These are phyloP conservation scores for Suhomyces tanzawaensis DNA, from an alignment of 805 yeast genomes.

Conservation along the genomic window DNA sequence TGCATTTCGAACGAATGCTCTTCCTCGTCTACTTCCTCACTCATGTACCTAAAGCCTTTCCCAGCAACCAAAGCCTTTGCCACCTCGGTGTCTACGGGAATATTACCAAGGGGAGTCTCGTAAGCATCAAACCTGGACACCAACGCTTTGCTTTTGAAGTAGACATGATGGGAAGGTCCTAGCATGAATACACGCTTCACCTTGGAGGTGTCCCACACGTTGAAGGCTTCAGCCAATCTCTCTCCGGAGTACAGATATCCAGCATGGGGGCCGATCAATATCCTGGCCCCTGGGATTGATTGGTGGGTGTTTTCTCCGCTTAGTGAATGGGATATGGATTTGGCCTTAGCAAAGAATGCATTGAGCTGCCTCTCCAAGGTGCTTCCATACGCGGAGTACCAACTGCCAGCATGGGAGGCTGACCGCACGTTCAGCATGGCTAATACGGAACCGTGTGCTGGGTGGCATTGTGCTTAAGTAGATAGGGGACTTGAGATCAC, in stretches of 20 bases:
- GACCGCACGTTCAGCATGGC: too few species aligned
- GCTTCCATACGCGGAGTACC: conserved; percentile 61
- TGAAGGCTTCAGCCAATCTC: conserved; percentile 74
- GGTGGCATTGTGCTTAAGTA: too few species aligned
- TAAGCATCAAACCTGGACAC: conserved; percentile 52
- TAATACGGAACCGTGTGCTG: too few species aligned
- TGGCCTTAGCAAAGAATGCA: conserved; percentile 40
- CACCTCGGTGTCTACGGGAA: conserved; percentile 60
- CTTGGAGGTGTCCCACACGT: conserved; percentile 58
- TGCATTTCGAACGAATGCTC: conserved; percentile 98
- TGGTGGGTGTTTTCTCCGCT: conserved; percentile 45
- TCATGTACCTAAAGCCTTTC: conserved; percentile 55
- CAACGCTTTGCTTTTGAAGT: conserved; percentile 60
- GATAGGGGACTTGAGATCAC: too few species aligned
- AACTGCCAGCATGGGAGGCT: conserved; percentile 88
- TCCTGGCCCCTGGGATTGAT: conserved; percentile 34
- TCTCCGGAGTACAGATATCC: conserved; percentile 83
- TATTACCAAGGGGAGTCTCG: conserved; percentile 80
- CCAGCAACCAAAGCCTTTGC: conserved; percentile 32
- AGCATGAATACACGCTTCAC: conserved; percentile 68
- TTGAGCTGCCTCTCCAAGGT: conserved; percentile 52
- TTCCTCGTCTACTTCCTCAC: conserved; percentile 59
- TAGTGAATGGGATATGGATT: conserved; percentile 35
- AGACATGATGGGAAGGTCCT: conserved; percentile 94
- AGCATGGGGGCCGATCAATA: conserved; percentile 66